phyloP scores from a whole-genome alignment of 345 rosid species.

The Moricandia arvensis region DNA sequence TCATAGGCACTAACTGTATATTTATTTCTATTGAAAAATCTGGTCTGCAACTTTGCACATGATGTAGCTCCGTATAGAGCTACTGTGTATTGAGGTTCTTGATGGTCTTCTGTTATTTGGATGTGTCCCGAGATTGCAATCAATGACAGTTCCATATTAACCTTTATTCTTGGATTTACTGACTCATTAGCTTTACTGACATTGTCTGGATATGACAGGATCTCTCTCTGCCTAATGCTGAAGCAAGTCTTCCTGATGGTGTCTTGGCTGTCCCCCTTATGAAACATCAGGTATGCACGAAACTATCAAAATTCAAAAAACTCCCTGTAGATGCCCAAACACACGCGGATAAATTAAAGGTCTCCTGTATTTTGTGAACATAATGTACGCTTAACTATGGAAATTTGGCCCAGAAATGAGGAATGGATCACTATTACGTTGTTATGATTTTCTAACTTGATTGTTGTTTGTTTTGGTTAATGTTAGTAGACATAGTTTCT shows the following conservation, averaged over 20 bases:
- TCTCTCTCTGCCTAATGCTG: conserved; percentile 75
- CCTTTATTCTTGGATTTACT: background rate
- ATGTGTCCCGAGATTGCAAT: background rate
- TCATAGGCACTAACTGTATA: background rate
- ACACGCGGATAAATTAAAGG: background rate
- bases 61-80: conserved; percentile 2
- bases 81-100: conserved; percentile 4
- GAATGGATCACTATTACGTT: conserved; percentile 5
- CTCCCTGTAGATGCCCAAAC: background rate
- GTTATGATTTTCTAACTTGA: conserved; percentile 1
- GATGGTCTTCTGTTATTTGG: conserved; percentile 1
- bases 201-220: conserved; percentile 53
- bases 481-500: background rate
- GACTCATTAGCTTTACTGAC: conserved; percentile 15
- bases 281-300: conserved; percentile 77
- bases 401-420: background rate
- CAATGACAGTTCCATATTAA: background rate
- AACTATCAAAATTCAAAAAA: background rate
- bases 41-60: conserved; percentile 1
- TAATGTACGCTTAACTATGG: background rate
- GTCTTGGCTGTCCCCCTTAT: conserved; percentile 75
- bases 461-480: conserved; percentile 14
- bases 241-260: conserved; percentile 80
- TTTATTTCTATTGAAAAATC: background rate
- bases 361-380: background rate